These are phyloP conservation scores for Glycine latifolia DNA, from an alignment of 306 rosid genomes.

Conservation along the genomic window DNA sequence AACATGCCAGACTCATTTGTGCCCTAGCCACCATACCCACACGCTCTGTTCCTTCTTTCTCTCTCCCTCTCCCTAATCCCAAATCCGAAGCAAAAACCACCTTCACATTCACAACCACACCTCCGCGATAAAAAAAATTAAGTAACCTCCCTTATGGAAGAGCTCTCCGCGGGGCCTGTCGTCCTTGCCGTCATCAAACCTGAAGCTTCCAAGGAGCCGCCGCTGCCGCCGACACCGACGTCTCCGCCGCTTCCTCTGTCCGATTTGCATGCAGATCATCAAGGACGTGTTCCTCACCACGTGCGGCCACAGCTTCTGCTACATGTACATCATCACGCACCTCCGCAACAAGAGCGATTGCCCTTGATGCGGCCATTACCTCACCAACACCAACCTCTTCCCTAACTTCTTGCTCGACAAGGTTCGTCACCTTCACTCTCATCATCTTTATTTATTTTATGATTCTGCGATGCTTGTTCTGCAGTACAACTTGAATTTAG, in stretches of 20 bases:
- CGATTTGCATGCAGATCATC: constrained; percentile 97
- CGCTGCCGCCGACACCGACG: constrained; percentile 31
- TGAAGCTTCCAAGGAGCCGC: constrained; percentile 30
- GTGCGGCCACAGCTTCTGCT: constrained; percentile 97
- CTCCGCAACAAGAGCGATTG: constrained; percentile 93
- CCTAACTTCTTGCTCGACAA: constrained; percentile 87
- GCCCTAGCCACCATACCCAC: constrained; percentile 1
- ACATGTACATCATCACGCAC: constrained; percentile 95
- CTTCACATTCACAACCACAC: neutral
- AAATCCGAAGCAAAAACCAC: neutral
- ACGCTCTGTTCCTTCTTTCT: constrained; percentile 4
- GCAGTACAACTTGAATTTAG: neutral
- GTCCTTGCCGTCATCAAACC: constrained; percentile 64
- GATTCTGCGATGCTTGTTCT: neutral
- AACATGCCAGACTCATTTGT: no score
- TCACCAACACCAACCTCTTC: constrained; percentile 75
- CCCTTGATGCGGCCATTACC: constrained; percentile 90
- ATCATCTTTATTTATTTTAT: no score
- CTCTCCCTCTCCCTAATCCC: constrained; percentile 26
- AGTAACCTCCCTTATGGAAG: constrained; percentile 45
- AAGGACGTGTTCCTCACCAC: constrained; percentile 87
- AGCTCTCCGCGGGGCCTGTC: constrained; percentile 58
- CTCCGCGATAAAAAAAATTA: neutral
- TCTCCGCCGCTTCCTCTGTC: constrained; percentile 67
- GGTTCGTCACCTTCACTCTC: constrained; percentile 55